Conservation (phyloP, 345 rosid species). For the Dipteronia dyeriana region DNA sequence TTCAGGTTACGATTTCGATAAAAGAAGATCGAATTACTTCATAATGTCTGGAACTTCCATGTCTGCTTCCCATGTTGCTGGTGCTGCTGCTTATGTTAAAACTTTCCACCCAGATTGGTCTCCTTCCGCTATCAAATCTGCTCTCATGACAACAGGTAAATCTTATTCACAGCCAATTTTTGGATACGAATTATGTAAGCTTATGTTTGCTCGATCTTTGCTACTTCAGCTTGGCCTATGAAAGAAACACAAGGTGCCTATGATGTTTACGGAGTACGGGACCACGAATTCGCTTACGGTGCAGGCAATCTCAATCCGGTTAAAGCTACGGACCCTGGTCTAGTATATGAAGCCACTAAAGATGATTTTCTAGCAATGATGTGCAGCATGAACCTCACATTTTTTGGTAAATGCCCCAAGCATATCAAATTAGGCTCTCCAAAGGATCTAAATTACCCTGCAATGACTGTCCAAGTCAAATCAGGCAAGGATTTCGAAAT, state of each 20-base stretch:
- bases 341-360: conserved; percentile 33
- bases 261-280: no score
- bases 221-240: conserved; percentile 36
- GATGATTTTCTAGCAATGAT: conserved; percentile 30
- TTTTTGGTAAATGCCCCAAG: conserved; percentile 4
- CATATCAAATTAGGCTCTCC: background rate
- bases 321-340: conserved; percentile 40
- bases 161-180: no score
- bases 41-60: conserved; percentile 45
- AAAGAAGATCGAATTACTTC: conserved; percentile 29
- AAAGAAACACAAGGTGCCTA: conserved; percentile 1
- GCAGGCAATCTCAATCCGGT: conserved; percentile 42
- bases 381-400: conserved; percentile 20
- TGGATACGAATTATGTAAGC: no score
- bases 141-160: conserved; percentile 48
- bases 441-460: conserved; percentile 25
- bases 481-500: background rate
- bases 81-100: conserved; percentile 42
- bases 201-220: no score
- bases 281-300: conserved; percentile 33
- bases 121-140: conserved; percentile 40
- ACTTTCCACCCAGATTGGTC: conserved; percentile 45
- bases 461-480: conserved; percentile 4
- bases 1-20: background rate
- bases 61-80: conserved; percentile 50